Evolutionary conservation across 2,329 filamentous ascomycete genomes (phyloP), one percentile per base, ranked within the genome.

Genomic region (Aspergillus novofumigatus): DNA sequence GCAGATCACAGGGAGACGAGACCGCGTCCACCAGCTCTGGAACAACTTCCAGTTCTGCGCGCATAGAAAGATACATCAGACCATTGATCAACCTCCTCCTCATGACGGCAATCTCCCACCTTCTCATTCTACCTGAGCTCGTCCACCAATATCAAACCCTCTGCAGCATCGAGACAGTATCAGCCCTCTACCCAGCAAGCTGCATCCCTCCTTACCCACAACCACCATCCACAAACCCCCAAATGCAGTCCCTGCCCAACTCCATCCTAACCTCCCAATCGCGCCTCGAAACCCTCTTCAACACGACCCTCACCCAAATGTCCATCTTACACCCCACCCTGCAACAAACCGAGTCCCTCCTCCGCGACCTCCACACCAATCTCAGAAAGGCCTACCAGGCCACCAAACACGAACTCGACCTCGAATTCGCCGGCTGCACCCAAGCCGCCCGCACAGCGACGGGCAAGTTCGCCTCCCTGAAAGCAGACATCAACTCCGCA

Each of bases 351-450:
- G 69, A 72, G 50, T 62, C 62, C 53, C 65, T 65, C 48, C 66
- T 75, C 9, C 62, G 58, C 28, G 62, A 62, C 23, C 55, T 73
- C 20, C 67, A 73, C 42, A 45, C 57, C 0, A 62, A 65, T 17
- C 55, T 75, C 6, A 67, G 67, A 49, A 55, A 57, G n/a, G 59
- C 58, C 28, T 69, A 72, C 48, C 66, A 69, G 14, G 65, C 66
- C 23, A 67, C 59, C 2, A 69, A 66, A 26, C 61, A 75, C 50
- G 72, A 72, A n/a, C 67, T 75, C 1, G 66, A 72, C 14, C 69
- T 75, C 10, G 73, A 75, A 56, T 75, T 74, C 54, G 63, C 68
- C 50, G 71, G 73, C 51, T 69, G 69, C 57, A 64, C 67, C 58
- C 58, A 65, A 49, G 71, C 72, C 17, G 62, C 71, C 3, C 65